Base-by-base conservation (phyloP, 2,329 filamentous ascomycete genomes). In the Colletotrichum sp. region DNA sequence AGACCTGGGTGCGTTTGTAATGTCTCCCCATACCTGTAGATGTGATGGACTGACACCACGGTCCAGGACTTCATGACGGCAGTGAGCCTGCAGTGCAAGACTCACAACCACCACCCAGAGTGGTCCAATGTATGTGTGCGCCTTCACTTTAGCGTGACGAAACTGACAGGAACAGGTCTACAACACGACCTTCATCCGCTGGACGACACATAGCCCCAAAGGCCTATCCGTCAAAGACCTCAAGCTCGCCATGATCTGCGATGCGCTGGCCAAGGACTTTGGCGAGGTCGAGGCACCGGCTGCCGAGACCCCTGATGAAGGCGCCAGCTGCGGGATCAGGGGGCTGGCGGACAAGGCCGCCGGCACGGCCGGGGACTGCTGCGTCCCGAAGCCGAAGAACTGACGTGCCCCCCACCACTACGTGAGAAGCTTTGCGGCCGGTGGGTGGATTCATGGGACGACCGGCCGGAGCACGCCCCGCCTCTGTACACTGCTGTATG, bases 31-130 rank as follows among this genome's bases (percentile, higher is more conserved):
- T 32, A 60, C 18, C 6, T 30, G 57, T 6, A 21, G n/a, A 21
- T 12, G 44, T 59, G 55, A 59, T 1, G 55, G 24, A 59, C 26
- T 59, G 24, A 59, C 8, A 16, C 13, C 3, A 18, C 8, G 15
- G n/a, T 6, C n/a, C 77, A 94, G 92, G 92, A 93, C 78, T 95
- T 95, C 84, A 95, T 95, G 93, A 93, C 92, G n/a, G 88, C 89
- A 4, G 89, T 95, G 16, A 92, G 93, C 13, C 85, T 92, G 36
- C 90, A 95, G 80, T 94, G 93, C 84, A 93, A 93, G 81, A 82
- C 90, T 49, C 89, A 90, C 80, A 93, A 92, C 79, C 94, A 95
- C 82, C 94, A 95, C 80, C 93, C 94, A 0, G 93, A 95, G 82
- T 95, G 93, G 93, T 93, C 92, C 4, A 95, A 95, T 81, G 93